Conservation (phyloP, 2,329 filamentous ascomycete genomes). For the Ascochyta clinopodiicola region DNA sequence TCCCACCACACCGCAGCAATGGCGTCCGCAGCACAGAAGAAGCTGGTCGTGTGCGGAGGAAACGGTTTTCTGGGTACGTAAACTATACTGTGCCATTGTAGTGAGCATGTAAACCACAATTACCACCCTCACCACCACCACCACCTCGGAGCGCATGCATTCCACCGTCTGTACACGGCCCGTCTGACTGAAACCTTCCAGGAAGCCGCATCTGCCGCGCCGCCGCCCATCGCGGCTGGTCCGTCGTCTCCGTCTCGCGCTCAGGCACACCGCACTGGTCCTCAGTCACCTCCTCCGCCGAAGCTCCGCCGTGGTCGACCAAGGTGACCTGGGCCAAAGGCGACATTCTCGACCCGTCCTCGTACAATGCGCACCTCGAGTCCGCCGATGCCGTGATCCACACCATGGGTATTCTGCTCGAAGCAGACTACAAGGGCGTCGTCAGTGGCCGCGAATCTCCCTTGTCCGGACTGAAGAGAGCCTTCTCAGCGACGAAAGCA, state of each 20-base stretch:
- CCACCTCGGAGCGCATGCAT: no score
- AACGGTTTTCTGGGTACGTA: conserved; percentile 82
- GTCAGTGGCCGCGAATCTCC: conserved; percentile 83
- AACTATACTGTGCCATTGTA: neutral
- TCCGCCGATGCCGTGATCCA: conserved; percentile 87
- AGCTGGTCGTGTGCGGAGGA: conserved; percentile 88
- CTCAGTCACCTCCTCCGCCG: conserved; percentile 72
- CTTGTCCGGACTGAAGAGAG: conserved; percentile 76
- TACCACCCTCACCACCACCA: no score
- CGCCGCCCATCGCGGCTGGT: conserved; percentile 84
- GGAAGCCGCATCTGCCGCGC: conserved; percentile 87
- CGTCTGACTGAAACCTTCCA: conserved; percentile 27
- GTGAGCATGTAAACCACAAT: no score
- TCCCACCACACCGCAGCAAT: conserved; percentile 31
- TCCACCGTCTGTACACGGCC: no score
- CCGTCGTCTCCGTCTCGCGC: conserved; percentile 93
- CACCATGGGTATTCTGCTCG: conserved; percentile 92
- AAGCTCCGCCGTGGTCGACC: conserved; percentile 79
- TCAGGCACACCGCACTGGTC: conserved; percentile 90
- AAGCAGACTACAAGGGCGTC: conserved; percentile 97
- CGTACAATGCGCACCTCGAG: conserved; percentile 78
- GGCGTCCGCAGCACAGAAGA: conserved; percentile 70
- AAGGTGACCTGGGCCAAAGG: conserved; percentile 86
- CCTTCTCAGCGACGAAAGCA: conserved; percentile 72
- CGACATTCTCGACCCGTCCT: conserved; percentile 82